A percentile compares a stretch with the other conserved stretches of the same genome.
These are phyloP conservation scores for Orbilia oligospora DNA, from an alignment of 2,329 filamentous ascomycete genomes.

Conservation along the genomic window DNA sequence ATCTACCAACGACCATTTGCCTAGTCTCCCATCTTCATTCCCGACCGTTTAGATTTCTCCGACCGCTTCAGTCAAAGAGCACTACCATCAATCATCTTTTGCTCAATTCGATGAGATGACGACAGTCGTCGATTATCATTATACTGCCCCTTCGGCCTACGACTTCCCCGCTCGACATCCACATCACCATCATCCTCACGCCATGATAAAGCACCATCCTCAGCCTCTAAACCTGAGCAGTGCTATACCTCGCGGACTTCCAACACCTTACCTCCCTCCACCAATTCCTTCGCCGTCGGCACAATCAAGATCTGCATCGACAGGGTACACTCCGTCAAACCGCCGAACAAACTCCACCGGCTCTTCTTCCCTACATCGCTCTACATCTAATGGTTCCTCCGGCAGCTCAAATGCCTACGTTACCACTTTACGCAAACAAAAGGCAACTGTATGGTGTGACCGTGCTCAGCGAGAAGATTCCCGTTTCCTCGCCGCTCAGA, in stretches of 20 bases:
- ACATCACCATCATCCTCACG: conserved; percentile 22
- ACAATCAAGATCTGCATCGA: conserved; percentile 15
- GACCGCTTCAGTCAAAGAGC: conserved; percentile 5
- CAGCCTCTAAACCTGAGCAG: conserved; percentile 46
- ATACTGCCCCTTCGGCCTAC: conserved; percentile 57
- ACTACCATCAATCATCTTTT: conserved; percentile 1
- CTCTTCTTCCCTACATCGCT: conserved; percentile 47
- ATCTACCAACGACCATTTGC: conserved; percentile 1
- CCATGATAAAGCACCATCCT: conserved; percentile 50
- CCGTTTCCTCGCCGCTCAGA: conserved; percentile 83
- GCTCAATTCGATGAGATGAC: conserved; percentile 54
- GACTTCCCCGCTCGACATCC: conserved; percentile 47
- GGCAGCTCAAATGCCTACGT: conserved; percentile 80
- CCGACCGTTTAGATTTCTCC: conserved; percentile 2
- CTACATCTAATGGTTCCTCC: conserved; percentile 54
- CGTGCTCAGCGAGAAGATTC: conserved; percentile 93
- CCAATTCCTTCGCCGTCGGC: conserved; percentile 42
- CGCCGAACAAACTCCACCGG: conserved; percentile 56
- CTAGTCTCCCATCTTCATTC: not conserved
- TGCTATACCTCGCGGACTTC: conserved; percentile 48
- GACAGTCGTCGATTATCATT: conserved; percentile 59
- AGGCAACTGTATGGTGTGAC: conserved; percentile 98
- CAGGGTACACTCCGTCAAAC: conserved; percentile 31
- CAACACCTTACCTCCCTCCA: conserved; percentile 33
- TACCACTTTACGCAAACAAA: conserved; percentile 94